These are phyloP conservation scores for Nemania sp. DNA, from an alignment of 2,329 filamentous ascomycete species.

Conservation along the genomic window DNA sequence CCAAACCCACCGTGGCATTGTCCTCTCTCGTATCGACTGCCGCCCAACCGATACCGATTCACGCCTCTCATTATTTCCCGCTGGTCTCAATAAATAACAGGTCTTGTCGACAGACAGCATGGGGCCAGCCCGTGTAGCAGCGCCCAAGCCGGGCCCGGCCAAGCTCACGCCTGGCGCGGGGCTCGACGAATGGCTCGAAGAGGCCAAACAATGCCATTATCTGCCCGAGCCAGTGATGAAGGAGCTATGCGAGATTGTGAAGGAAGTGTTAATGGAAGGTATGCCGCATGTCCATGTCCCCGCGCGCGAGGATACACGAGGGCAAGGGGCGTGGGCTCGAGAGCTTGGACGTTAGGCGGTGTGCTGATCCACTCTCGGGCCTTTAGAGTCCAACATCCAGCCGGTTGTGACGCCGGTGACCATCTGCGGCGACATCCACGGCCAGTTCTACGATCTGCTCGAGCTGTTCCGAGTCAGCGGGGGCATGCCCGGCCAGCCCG, in stretches of 20 bases:
- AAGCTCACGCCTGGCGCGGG: slow-evolving; percentile 81
- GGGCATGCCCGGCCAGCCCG: slow-evolving; percentile 87
- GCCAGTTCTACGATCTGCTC: slow-evolving; percentile 96
- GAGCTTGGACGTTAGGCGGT: not conserved
- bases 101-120: slow-evolving; percentile 23
- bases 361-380: slow-evolving; percentile 1
- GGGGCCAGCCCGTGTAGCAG: slow-evolving; percentile 45
- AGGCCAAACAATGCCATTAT: slow-evolving; percentile 96
- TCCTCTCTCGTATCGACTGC: slow-evolving; percentile 8
- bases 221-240: slow-evolving; percentile 97
- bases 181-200: slow-evolving; percentile 93
- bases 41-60: not conserved
- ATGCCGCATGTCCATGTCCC: slow-evolving; percentile 32
- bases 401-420: slow-evolving; percentile 97
- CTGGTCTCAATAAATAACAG: not conserved
- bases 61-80: not conserved
- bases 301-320: too few relatives aligned
- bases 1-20: slow-evolving; percentile 18
- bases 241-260: slow-evolving; percentile 96
- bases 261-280: slow-evolving; percentile 99
- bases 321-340: too few relatives aligned
- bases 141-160: slow-evolving; percentile 90
- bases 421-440: slow-evolving; percentile 96
- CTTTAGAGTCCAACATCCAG: slow-evolving; percentile 92
- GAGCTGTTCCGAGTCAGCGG: slow-evolving; percentile 96